Evolutionary conservation across 1,139 yeast genomes (phyloP), one percentile per base, ranked within the genome.

Genomic region (Hyphopichia khmerensis): DNA sequence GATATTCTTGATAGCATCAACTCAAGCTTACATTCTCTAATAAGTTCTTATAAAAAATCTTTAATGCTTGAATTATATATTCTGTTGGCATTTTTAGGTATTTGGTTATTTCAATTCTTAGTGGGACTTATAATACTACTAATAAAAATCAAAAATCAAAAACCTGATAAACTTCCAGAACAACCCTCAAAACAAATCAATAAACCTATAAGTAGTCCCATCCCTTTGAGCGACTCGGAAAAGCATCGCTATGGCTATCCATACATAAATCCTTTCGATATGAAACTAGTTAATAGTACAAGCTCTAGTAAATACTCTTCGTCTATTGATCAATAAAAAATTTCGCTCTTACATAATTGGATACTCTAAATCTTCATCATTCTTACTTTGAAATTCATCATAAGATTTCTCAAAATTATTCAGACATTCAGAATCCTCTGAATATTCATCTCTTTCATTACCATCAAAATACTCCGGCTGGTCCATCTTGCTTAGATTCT

Each of bases 61-160:
- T 46, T 80, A 4, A 48, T 58, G 48, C 43, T 65, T 8, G 87
- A 84, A 54, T 55, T 81, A 2, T 64, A 64, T 36, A 60, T 83
- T 3, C 67, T 82, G 2, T 34, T 71, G 1, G 64, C 57, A 0
- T 51, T 84, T 1, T 41, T 81, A 2, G 71, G 67, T 0, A 33
- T 77, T 0, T 84, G 87, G 85, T 3, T 68, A 0, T 10, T 73
- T 0, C 82, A 79, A 50, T 32, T 75, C 1, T 30, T 74, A 0
- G 50, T 76, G 4, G 86, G 75, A 2, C 10, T 32, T 7, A 17
- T 17, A 8, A 13, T 32, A 9, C 8, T 32, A 32, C 7, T 32
- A 11, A 32, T 32, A 5, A 32, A 32, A 32, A 3, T 4, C 8
- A 21, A 21, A 21, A 21, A 8, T 6, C 24, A 5, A 21, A 21